Conservation (phyloP, 2,329 filamentous ascomycete species). For the Albophoma yamanashiensis region DNA sequence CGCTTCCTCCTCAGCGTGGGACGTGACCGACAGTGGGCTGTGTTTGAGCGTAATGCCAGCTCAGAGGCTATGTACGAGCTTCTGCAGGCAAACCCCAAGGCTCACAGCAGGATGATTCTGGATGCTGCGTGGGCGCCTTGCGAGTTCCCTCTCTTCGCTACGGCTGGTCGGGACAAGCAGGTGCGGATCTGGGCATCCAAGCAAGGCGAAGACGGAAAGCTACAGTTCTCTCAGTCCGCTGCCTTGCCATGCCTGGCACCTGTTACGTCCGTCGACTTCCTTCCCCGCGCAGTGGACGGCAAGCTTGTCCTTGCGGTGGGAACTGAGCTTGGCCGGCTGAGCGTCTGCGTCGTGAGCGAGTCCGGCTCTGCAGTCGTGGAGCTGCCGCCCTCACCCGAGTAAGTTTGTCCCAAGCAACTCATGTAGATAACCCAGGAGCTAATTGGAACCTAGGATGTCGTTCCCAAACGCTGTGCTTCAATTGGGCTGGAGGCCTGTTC, state of each 20-base stretch:
- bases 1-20: slow-evolving; percentile 74
- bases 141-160: slow-evolving; percentile 56
- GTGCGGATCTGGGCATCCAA: slow-evolving; percentile 58
- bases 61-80: slow-evolving; percentile 39
- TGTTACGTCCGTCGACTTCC: slow-evolving; percentile 63
- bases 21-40: slow-evolving; percentile 80
- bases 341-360: slow-evolving; percentile 28
- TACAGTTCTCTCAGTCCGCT: slow-evolving; percentile 39
- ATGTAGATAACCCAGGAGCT: neutral
- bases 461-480: slow-evolving; percentile 57
- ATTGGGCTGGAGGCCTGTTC: slow-evolving; percentile 55
- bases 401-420: slow-evolving; percentile 14
- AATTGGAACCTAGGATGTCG: slow-evolving; percentile 13
- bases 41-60: slow-evolving; percentile 51
- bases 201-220: slow-evolving; percentile 16
- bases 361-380: slow-evolving; percentile 27
- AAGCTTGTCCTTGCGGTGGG: slow-evolving; percentile 41
- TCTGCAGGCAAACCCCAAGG: slow-evolving; percentile 63
- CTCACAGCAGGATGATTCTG: slow-evolving; percentile 86
- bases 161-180: slow-evolving; percentile 80
- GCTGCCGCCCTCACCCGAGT: slow-evolving; percentile 25
- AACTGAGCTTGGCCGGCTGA: slow-evolving; percentile 42
- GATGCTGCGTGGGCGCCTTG: slow-evolving; percentile 73
- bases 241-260: slow-evolving; percentile 46
- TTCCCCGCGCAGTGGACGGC: slow-evolving; percentile 22